Evolutionary conservation across 176 grass and related monocot genomes (phyloP).

Genomic region (Musa acuminata): DNA sequence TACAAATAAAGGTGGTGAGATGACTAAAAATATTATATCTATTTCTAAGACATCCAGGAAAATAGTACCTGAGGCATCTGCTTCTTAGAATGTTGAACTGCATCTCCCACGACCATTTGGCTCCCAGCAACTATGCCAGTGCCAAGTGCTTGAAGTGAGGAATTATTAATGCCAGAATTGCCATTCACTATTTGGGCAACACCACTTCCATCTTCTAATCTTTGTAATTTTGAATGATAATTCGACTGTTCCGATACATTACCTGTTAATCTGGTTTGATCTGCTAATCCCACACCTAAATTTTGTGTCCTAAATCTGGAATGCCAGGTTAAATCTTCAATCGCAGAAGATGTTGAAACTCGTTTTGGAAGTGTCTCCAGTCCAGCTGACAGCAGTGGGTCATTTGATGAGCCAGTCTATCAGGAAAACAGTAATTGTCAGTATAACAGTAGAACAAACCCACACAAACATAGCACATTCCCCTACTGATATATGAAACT

Average conservation of each 20-base stretch:
- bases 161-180: slow-evolving; percentile 25
- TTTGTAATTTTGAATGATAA: slow-evolving; percentile 50
- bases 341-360: slow-evolving; percentile 32
- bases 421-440: neutral
- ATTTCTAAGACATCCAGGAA: neutral
- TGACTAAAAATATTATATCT: neutral
- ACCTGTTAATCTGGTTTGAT: slow-evolving; percentile 23
- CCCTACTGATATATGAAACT: neutral
- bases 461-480: neutral
- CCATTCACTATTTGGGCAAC: slow-evolving; percentile 24
- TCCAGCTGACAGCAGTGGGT: slow-evolving; percentile 4
- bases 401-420: slow-evolving; percentile 27
- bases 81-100: slow-evolving; percentile 43
- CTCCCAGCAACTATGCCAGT: slow-evolving; percentile 30
- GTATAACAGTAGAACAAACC: neutral
- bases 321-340: slow-evolving; percentile 4
- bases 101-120: slow-evolving; percentile 32
- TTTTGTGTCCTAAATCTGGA: slow-evolving; percentile 5
- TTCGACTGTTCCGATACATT: slow-evolving; percentile 29
- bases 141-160: slow-evolving; percentile 32
- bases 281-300: slow-evolving; percentile 9
- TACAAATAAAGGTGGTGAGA: slow-evolving; percentile 2
- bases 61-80: slow-evolving; percentile 51
- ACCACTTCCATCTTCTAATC: slow-evolving; percentile 52
- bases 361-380: neutral